phyloP scores from a whole-genome alignment of 2,329 filamentous ascomycete genomes.

The Fusarium sp. region DNA sequence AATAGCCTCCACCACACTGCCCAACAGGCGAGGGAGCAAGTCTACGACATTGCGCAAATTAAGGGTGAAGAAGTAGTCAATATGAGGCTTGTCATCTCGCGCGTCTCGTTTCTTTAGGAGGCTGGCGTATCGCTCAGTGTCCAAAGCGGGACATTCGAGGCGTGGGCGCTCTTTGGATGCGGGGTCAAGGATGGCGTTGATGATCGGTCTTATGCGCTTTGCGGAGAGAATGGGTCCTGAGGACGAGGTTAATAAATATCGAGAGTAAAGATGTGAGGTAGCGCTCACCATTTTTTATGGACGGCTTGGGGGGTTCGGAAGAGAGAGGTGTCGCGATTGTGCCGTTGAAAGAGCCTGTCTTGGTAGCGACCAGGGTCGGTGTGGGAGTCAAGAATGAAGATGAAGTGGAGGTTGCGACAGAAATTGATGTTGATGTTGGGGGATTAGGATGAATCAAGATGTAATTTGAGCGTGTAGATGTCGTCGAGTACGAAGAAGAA shows the following conservation, averaged over 20 bases:
- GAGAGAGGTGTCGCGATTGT: not conserved
- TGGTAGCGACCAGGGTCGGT: not conserved
- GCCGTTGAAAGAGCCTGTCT: not conserved
- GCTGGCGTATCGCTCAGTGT: conserved; percentile 36
- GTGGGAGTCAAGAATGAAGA: not conserved
- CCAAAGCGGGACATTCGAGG: conserved; percentile 44
- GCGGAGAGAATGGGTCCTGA: conserved; percentile 48
- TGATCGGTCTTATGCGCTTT: conserved; percentile 38
- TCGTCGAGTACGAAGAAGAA: not conserved
- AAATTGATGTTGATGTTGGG: not conserved
- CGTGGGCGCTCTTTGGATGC: conserved; percentile 37
- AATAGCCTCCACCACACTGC: conserved; percentile 61
- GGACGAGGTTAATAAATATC: not conserved
- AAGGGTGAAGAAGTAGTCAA: conserved; percentile 63
- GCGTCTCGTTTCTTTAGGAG: conserved; percentile 14
- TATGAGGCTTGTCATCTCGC: not conserved
- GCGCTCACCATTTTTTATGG: conserved; percentile 6
- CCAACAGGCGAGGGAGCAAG: conserved; percentile 62
- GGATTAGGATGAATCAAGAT: not conserved
- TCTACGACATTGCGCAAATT: conserved; percentile 58
- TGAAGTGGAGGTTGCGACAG: not conserved
- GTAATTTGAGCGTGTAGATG: not conserved
- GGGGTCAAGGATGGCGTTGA: conserved; percentile 46
- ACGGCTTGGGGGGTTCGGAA: not conserved
- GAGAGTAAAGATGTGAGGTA: accelerated